phyloP scores from a whole-genome alignment of 176 grass and related monocot species.

The Phoenix roebelenii region DNA sequence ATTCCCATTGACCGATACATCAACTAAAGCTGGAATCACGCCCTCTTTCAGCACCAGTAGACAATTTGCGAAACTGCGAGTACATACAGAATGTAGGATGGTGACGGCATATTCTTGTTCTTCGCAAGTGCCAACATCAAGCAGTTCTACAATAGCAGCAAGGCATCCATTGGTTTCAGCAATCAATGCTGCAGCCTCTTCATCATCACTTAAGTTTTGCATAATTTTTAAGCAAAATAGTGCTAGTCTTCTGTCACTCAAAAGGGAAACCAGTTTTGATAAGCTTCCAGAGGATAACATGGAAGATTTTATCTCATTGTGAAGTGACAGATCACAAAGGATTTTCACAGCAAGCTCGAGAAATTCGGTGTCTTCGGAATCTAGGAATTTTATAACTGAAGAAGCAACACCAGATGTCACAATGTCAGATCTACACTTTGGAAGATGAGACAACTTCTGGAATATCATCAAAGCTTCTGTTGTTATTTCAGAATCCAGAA shows the following conservation, averaged over 20 bases:
- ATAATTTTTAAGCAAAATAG: conserved; percentile 62
- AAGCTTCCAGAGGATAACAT: conserved; percentile 59
- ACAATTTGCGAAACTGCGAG: conserved; percentile 51
- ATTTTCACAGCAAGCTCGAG: conserved; percentile 57
- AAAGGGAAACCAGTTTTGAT: conserved; percentile 46
- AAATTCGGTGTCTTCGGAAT: conserved; percentile 40
- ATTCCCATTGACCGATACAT: conserved; percentile 71
- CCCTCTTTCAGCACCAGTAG: conserved; percentile 78
- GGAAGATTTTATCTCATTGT: conserved; percentile 31
- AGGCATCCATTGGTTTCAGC: conserved; percentile 48
- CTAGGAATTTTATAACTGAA: conserved; percentile 37
- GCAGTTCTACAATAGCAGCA: conserved; percentile 54
- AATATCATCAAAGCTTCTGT: conserved; percentile 52
- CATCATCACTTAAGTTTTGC: conserved; percentile 43
- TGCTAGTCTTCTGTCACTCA: conserved; percentile 43
- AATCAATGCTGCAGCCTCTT: conserved; percentile 46
- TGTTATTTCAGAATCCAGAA: conserved; percentile 51
- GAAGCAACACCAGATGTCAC: conserved; percentile 37
- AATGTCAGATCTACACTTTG: conserved; percentile 33
- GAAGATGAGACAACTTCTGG: conserved; percentile 36
- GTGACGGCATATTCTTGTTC: conserved; percentile 59
- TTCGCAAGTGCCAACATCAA: conserved; percentile 53
- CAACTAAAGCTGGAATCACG: conserved; percentile 84
- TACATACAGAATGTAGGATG: conserved; percentile 64
- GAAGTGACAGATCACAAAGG: conserved; percentile 49